Conservation (phyloP, 2,329 filamentous ascomycete species). For the Fusarium humuli region DNA sequence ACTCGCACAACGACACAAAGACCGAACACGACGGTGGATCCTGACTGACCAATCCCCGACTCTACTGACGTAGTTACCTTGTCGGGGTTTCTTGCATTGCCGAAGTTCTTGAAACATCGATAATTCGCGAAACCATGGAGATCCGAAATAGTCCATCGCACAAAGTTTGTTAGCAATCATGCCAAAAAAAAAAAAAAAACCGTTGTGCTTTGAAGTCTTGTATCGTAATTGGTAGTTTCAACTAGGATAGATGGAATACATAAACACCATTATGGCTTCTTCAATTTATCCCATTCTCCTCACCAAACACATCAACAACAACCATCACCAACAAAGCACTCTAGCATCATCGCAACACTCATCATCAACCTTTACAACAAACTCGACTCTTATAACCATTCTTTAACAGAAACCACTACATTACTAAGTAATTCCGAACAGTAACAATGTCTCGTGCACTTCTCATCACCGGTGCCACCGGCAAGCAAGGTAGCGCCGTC, state of each 20-base stretch:
- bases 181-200: neutral
- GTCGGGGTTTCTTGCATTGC: neutral
- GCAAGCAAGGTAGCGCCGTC: slow-evolving; percentile 30
- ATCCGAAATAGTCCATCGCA: slow-evolving; percentile 4
- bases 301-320: neutral
- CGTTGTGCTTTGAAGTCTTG: accelerated
- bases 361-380: neutral
- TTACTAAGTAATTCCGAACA: neutral
- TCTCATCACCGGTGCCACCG: slow-evolving; percentile 31
- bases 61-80: neutral
- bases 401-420: accelerated
- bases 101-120: slow-evolving; percentile 2
- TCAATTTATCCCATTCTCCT: neutral
- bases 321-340: neutral
- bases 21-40: neutral
- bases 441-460: slow-evolving; percentile 30
- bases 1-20: neutral
- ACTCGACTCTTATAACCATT: too few species aligned
- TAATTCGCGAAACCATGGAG: neutral
- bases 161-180: neutral
- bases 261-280: neutral
- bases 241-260: neutral
- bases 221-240: accelerated
- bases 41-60: neutral
- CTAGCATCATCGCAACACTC: too few species aligned